These are phyloP conservation scores for Rhexocercosporidium sp. DNA, from an alignment of 2,329 filamentous ascomycete genomes.

Conservation along the genomic window DNA sequence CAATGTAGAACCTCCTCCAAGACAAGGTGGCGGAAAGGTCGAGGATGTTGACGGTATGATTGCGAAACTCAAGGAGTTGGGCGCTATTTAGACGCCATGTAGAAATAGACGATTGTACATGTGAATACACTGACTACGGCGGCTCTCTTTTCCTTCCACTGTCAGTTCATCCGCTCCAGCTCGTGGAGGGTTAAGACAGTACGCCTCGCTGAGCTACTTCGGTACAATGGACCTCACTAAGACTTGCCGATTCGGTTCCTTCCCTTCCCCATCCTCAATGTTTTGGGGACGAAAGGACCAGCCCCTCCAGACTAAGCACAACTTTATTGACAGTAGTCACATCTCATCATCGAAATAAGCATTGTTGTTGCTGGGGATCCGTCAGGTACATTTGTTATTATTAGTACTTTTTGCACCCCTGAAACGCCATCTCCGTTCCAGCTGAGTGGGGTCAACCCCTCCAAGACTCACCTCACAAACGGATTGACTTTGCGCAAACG, in stretches of 20 bases:
- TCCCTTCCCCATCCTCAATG: too few relatives aligned
- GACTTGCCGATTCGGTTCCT: background rate
- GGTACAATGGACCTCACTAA: background rate
- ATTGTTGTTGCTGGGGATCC: background rate
- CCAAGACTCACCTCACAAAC: constrained; percentile 2
- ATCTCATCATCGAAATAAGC: background rate
- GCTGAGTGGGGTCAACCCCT: constrained; percentile 1
- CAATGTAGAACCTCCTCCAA: constrained; percentile 74
- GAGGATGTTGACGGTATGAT: constrained; percentile 97
- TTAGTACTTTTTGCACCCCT: background rate
- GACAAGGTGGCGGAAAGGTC: constrained; percentile 95
- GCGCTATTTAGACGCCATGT: constrained; percentile 56
- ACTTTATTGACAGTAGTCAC: background rate
- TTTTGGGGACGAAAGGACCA: background rate
- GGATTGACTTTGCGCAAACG: background rate
- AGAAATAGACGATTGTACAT: constrained; percentile 13
- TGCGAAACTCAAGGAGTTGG: constrained; percentile 91
- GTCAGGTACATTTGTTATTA: background rate
- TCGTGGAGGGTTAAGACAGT: too few relatives aligned
- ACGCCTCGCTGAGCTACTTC: background rate
- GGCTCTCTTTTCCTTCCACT: background rate
- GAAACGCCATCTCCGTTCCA: constrained; percentile 5
- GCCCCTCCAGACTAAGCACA: too few relatives aligned
- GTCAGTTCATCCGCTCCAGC: too few relatives aligned
- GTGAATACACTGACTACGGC: background rate